Percentiles rank a stretch among this genome's conserved stretches.
These are phyloP conservation scores for Pseudopediastrum boryanum DNA, from an alignment of 139 green algal genomes.

Conservation along the genomic window DNA sequence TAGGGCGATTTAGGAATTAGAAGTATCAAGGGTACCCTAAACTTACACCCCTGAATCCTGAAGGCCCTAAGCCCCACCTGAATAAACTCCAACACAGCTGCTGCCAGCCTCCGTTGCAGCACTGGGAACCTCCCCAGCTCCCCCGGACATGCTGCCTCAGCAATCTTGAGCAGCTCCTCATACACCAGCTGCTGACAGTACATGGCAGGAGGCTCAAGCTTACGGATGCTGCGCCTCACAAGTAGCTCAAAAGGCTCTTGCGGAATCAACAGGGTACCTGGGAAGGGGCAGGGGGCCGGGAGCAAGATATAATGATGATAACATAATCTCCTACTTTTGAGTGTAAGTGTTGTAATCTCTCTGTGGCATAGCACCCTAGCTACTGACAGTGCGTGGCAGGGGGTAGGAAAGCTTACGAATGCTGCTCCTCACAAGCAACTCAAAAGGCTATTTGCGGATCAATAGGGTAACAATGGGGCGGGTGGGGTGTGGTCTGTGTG, in stretches of 20 bases:
- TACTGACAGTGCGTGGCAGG: constrained; percentile 15
- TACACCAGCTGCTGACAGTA: constrained; percentile 48
- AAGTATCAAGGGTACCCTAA: no score
- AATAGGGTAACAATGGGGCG: constrained; percentile 72
- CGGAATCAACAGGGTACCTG: constrained; percentile 83
- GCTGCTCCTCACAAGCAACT: constrained; percentile 85
- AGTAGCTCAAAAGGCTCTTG: constrained; percentile 97
- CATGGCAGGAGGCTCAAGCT: constrained; percentile 47
- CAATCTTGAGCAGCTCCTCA: constrained; percentile 86
- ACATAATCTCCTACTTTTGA: no score
- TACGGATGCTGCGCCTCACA: constrained; percentile 73
- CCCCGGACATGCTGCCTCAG: constrained; percentile 68
- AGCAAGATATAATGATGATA: not conserved
- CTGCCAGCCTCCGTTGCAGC: constrained; percentile 68
- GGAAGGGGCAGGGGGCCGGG: not conserved
- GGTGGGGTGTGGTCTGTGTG: no score
- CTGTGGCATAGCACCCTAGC: no score
- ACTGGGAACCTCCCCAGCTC: constrained; percentile 68
- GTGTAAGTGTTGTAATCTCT: no score
- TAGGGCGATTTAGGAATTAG: not conserved
- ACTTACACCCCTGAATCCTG: not conserved
- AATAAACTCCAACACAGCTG: constrained; percentile 82
- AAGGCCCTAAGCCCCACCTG: constrained; percentile 3
- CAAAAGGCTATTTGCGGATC: constrained; percentile 94
- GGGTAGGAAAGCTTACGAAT: constrained; percentile 67